Conservation (phyloP, 768 basidiomycete species). For the Suillus weaverae region DNA sequence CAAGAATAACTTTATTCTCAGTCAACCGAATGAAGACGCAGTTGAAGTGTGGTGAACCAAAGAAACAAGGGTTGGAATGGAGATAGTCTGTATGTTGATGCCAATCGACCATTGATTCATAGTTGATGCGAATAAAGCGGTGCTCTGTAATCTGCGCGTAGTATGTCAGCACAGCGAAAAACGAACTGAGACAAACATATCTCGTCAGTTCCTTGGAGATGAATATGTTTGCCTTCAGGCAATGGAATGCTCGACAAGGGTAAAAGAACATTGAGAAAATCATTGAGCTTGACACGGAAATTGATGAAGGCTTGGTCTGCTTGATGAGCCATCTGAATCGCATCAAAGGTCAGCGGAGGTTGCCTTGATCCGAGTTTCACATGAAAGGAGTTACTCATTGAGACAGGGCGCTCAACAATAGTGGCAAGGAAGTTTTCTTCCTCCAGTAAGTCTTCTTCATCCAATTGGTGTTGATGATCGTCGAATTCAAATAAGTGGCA, state of each 20-base stretch:
- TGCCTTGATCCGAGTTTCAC: not conserved
- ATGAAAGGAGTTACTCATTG: not conserved
- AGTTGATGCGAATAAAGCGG: not conserved
- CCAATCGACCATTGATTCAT: not conserved
- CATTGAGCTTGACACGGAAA: not conserved
- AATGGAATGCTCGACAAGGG: not conserved
- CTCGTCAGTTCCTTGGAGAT: not conserved
- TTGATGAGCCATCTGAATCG: not conserved
- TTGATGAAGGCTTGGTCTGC: not conserved
- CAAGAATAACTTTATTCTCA: too few species aligned
- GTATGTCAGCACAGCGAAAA: not conserved
- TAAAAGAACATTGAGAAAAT: not conserved
- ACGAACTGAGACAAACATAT: not conserved
- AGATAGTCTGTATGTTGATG: too few species aligned
- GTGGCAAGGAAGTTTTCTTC: not conserved
- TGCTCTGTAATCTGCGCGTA: not conserved
- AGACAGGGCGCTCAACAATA: not conserved
- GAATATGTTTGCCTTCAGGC: not conserved
- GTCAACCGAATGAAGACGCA: too few species aligned
- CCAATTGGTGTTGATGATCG: not conserved
- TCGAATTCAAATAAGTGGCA: not conserved
- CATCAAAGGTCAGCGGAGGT: not conserved
- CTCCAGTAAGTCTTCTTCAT: not conserved
- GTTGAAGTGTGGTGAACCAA: too few species aligned
- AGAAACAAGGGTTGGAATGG: too few species aligned